A percentile compares a stretch with the other conserved stretches of the same genome.
phyloP scores from a whole-genome alignment of 2,329 filamentous ascomycete genomes.

The Spiromastix sp. region DNA sequence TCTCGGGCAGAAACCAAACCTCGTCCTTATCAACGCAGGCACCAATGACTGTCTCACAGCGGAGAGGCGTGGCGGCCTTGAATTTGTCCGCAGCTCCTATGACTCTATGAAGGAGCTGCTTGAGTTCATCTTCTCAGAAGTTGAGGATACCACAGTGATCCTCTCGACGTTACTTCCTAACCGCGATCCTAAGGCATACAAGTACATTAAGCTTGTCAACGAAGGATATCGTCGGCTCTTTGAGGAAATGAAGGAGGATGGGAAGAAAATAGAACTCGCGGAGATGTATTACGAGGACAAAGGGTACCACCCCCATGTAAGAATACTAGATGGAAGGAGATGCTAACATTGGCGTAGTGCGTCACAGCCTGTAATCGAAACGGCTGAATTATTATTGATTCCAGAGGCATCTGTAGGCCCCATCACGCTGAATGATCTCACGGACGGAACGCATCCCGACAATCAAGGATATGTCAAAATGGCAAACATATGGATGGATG shows the following conservation, averaged over 20 bases:
- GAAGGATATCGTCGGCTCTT: background rate
- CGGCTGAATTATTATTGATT: too few species aligned
- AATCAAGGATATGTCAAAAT: slow-evolving; percentile 1
- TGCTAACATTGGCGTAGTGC: too few species aligned
- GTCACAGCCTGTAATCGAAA: too few species aligned
- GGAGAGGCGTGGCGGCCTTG: too few species aligned
- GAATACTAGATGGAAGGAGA: too few species aligned
- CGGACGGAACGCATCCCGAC: slow-evolving; percentile 3
- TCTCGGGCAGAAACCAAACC: background rate
- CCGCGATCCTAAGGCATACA: background rate
- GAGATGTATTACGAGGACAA: background rate
- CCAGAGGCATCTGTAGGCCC: too few species aligned
- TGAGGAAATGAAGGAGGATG: background rate
- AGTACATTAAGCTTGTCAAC: background rate
- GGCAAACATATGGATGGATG: slow-evolving; percentile 1
- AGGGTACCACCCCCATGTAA: too few species aligned
- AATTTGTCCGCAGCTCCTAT: background rate
- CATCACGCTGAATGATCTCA: slow-evolving; percentile 1
- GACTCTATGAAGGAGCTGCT: background rate
- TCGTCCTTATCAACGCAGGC: slow-evolving; percentile 4
- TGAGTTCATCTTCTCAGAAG: background rate
- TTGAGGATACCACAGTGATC: background rate
- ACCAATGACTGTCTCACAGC: slow-evolving; percentile 2
- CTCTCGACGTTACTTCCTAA: slow-evolving; percentile 1
- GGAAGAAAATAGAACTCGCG: slow-evolving; percentile 1